phyloP scores from a whole-genome alignment of 768 basidiomycete genomes.

The Suillus alpinus region DNA sequence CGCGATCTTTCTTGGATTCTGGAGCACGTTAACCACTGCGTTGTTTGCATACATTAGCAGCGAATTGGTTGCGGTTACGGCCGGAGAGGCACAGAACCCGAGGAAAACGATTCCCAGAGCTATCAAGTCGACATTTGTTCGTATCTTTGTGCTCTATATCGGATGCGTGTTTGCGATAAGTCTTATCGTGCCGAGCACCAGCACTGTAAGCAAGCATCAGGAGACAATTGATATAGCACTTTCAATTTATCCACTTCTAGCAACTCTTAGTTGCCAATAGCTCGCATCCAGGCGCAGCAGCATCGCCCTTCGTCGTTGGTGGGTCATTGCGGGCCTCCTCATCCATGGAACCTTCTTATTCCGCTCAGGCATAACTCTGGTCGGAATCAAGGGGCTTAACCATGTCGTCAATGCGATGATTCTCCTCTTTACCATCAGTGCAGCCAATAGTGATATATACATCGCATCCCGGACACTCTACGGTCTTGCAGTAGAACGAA shows the following conservation, averaged over 20 bases:
- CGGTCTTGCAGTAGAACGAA: constrained; percentile 50
- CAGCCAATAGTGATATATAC: constrained; percentile 64
- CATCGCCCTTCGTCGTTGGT: constrained; percentile 65
- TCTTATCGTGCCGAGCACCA: constrained; percentile 62
- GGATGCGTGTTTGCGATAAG: constrained; percentile 72
- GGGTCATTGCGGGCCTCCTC: constrained; percentile 28
- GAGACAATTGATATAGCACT: constrained; percentile 11
- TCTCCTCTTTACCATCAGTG: constrained; percentile 62
- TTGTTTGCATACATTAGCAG: constrained; percentile 75
- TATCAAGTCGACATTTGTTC: constrained; percentile 62
- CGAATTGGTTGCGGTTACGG: constrained; percentile 70
- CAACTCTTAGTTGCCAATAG: constrained; percentile 39
- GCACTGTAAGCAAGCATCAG: constrained; percentile 40
- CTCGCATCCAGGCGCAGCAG: constrained; percentile 46
- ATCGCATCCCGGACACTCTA: constrained; percentile 52
- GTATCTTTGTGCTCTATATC: constrained; percentile 63
- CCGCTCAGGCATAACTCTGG: constrained; percentile 35
- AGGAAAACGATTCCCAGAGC: constrained; percentile 71
- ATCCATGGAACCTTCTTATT: neutral
- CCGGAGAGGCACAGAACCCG: constrained; percentile 65
- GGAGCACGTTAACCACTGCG: constrained; percentile 68
- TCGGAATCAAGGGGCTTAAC: constrained; percentile 56
- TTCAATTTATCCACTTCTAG: constrained; percentile 8
- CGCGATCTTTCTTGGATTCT: constrained; percentile 67
- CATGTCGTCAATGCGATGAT: constrained; percentile 67